These are phyloP conservation scores for Alternaria longipes DNA, from an alignment of 2,329 filamentous ascomycete species.

Conservation along the genomic window DNA sequence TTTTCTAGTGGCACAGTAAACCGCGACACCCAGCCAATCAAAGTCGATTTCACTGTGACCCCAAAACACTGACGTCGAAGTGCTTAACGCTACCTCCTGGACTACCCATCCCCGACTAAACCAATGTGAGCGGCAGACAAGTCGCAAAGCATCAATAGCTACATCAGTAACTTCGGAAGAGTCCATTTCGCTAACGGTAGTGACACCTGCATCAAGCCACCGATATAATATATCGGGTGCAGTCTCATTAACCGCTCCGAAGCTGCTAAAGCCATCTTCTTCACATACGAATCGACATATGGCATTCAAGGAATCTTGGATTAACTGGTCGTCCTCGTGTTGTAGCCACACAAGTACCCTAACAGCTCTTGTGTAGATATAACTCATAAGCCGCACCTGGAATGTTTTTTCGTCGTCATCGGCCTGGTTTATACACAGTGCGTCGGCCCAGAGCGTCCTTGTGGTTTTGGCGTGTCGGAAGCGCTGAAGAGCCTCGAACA, in stretches of 20 bases:
- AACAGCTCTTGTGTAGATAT: background rate
- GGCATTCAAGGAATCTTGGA: background rate
- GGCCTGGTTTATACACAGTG: slow-evolving; percentile 47
- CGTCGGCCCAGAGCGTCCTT: slow-evolving; percentile 34
- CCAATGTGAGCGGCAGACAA: background rate
- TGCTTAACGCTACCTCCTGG: background rate
- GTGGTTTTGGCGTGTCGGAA: background rate
- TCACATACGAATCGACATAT: background rate
- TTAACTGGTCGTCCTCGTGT: background rate
- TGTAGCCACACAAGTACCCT: slow-evolving; percentile 7
- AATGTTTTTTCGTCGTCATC: slow-evolving; percentile 37
- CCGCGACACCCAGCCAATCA: background rate
- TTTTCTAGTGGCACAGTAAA: no score
- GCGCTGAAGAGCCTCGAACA: slow-evolving; percentile 10
- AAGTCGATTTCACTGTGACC: background rate
- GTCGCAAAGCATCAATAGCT: background rate
- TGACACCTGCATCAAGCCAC: background rate
- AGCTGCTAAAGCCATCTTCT: background rate
- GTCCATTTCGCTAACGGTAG: background rate
- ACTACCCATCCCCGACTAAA: background rate
- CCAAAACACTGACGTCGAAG: background rate
- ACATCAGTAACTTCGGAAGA: background rate
- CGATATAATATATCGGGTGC: background rate
- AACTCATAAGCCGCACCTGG: slow-evolving; percentile 46
- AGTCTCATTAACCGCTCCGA: no score